phyloP scores from a whole-genome alignment of 2,329 filamentous ascomycete species.

The Exophiala phaeomuriformis region DNA sequence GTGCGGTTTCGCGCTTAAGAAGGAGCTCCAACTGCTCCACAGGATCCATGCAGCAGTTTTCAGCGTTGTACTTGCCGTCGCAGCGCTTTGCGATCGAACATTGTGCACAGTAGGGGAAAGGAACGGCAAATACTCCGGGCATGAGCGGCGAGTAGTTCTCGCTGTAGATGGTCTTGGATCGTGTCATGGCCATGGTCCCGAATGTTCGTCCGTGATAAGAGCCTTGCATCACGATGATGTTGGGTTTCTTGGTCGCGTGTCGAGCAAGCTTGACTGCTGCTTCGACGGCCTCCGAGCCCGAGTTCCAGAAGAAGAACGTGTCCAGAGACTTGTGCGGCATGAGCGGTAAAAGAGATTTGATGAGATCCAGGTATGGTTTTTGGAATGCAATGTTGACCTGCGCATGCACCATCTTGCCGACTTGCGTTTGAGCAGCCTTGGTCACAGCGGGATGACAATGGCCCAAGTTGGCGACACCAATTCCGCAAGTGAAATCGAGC shows the following conservation, averaged over 20 bases:
- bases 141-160: slow-evolving; percentile 33
- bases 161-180: slow-evolving; percentile 34
- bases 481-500: slow-evolving; percentile 34
- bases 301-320: slow-evolving; percentile 38
- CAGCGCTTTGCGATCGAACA: slow-evolving; percentile 31
- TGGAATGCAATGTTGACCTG: slow-evolving; percentile 39
- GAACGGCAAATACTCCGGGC: slow-evolving; percentile 35
- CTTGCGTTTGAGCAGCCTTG: slow-evolving; percentile 33
- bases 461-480: slow-evolving; percentile 33
- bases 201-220: slow-evolving; percentile 35
- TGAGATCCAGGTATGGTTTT: slow-evolving; percentile 33
- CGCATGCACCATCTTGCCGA: slow-evolving; percentile 35
- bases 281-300: slow-evolving; percentile 33
- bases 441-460: slow-evolving; percentile 35
- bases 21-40: slow-evolving; percentile 32
- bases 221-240: slow-evolving; percentile 36
- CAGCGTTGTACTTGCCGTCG: slow-evolving; percentile 30
- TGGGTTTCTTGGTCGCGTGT: slow-evolving; percentile 34
- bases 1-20: slow-evolving; percentile 33
- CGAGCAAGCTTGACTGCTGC: slow-evolving; percentile 34
- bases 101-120: slow-evolving; percentile 37
- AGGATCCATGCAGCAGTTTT: slow-evolving; percentile 37
- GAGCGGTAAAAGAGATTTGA: slow-evolving; percentile 31
- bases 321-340: slow-evolving; percentile 35
- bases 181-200: slow-evolving; percentile 33